Evolutionary conservation across 768 basidiomycete species (phyloP), one percentile per base, ranked within the genome.

Genomic region (Termitomyces sp.): DNA sequence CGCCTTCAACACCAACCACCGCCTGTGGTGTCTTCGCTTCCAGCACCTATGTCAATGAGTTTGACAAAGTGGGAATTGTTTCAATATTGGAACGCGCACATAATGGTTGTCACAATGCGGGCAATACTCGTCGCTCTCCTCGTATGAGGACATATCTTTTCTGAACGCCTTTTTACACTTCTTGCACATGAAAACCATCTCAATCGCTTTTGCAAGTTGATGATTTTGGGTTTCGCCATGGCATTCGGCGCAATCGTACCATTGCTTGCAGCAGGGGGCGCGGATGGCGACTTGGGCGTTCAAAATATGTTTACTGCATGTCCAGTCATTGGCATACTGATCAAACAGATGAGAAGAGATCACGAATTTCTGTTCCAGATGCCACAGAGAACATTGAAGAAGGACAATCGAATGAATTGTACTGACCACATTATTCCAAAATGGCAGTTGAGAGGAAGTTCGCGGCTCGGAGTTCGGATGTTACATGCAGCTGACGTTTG

Each of bases 41-140:
- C 61, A 96, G 78, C 1, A 98, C 89, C 94, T 98, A 66, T 25
- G 4, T 10, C 14, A 30, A 30, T 3, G 23, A 5, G 5, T 19
- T 42, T 9, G 16, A 25, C 14, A 54, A 52, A 16, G 17, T 21
- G n/a, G 27, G 10, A 10, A 21, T 25, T 14, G 37, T 32, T n/a
- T 23, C 10, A 34, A 21, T 5, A 39, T 21, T n/a, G 11, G 39
- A 8, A 28, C n/a, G 77, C 89, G 64, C 67, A 96, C 97, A 69
- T 95, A 99, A 68, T 95, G 95, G 68, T 98, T 98, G 72, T 98
- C 97, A 67, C 97, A 98, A 71, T 97, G 89, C 0, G 96, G 97
- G 68, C 97, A 98, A 68, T 87, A 98, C 72, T 99, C 97, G 68
- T 98, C 95, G 66, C 93, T 94, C 69, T 99, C 96, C 64, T 98